Evolutionary conservation across 257 asterid species (phyloP), one percentile per base, ranked within the genome.

Genomic region (Voacanga thouarsii): DNA sequence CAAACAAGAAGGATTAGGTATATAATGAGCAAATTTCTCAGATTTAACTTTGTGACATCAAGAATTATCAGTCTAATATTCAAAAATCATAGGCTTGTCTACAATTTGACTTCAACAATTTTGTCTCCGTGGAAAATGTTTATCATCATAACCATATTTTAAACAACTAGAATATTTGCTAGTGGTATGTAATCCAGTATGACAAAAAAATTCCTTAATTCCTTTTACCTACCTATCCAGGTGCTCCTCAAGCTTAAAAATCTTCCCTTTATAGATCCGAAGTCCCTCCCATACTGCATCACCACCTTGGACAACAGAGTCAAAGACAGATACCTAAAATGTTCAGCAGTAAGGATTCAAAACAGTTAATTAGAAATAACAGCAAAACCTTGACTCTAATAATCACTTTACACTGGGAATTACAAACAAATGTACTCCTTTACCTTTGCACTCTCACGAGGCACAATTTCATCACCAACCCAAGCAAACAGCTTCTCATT

Each of bases 281-380:
- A 94, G 97, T 53, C 97, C 98, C 81, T 94, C 98, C 97, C 98
- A 92, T 81, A 89, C 97, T 83, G 89, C 96, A 86, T 94, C 98
- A 78, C 98, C 98, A 50, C 96, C 98, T 90, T 94, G 98, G 84
- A 92, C 93, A 84, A 92, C 83, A 24, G 98, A 94, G 87, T 94
- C 98, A 78, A 94, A 89, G 50, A 92, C 96, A 65, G 98, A 92
- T 78, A 94, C 94, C 97, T 94, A 84, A 80, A 85, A 78, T 15
- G 60, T 76, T 44, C 41, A 75, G 64, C 41, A 80, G 69, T 11
- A 67, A 50, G 61, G 65, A 59, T 51, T 86, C 43, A 72, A 72
- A 63, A 49, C 50, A 47, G 63, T 71, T 68, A 80, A 39, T 74
- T 72, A 70, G 18, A 44, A 15, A 60, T 30, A 61, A 53, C 45